These are phyloP conservation scores for Xylaria scruposa DNA, from an alignment of 495 filamentous ascomycete genomes.

Conservation along the genomic window DNA sequence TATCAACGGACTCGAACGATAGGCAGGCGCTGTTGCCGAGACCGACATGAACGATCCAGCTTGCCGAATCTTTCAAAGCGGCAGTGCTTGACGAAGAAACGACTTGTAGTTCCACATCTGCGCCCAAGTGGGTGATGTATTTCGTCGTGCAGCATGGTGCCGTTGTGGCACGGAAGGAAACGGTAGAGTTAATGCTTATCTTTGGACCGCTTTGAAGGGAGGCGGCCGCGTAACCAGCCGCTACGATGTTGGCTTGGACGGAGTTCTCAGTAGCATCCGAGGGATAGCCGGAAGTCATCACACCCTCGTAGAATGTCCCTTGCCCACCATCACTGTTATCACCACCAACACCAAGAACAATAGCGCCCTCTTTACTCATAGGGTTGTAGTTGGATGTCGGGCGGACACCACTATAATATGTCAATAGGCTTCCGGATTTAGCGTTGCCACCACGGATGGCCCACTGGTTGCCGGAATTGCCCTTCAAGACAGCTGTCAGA, in stretches of 20 bases:
- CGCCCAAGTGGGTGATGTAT: constrained; percentile 53
- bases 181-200: constrained; percentile 53
- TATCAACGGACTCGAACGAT: constrained; percentile 64
- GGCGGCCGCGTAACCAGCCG: constrained; percentile 55
- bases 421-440: constrained; percentile 58
- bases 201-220: constrained; percentile 56
- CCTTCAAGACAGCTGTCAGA: constrained; percentile 59
- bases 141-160: constrained; percentile 43
- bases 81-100: constrained; percentile 58
- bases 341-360: constrained; percentile 49
- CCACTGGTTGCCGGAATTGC: constrained; percentile 54
- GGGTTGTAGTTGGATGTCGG: constrained; percentile 60
- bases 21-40: constrained; percentile 59
- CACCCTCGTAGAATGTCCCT: constrained; percentile 67
- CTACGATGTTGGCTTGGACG: constrained; percentile 64
- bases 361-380: constrained; percentile 65
- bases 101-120: constrained; percentile 47
- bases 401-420: constrained; percentile 59
- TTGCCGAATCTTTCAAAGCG: constrained; percentile 54
- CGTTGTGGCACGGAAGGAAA: constrained; percentile 55
- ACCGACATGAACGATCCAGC: constrained; percentile 60
- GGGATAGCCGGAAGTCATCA: constrained; percentile 64
- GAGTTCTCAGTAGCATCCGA: constrained; percentile 59
- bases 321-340: constrained; percentile 56
- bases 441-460: constrained; percentile 61